These are phyloP conservation scores for Karstenula rhodostoma DNA, from an alignment of 2,329 filamentous ascomycete species.

Conservation along the genomic window DNA sequence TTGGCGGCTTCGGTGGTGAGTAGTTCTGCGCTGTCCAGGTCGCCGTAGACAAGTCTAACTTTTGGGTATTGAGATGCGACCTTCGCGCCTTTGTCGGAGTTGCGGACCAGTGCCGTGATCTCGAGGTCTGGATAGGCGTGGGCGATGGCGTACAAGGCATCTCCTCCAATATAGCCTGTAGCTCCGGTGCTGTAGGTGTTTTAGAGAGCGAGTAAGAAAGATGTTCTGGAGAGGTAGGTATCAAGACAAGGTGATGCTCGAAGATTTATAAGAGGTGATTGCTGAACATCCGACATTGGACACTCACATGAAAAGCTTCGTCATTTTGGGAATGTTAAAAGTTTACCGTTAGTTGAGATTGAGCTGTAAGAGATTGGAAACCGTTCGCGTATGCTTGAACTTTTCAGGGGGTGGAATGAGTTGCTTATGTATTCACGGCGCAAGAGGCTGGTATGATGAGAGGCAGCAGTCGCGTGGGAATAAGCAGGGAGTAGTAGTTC, in stretches of 20 bases:
- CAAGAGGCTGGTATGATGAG: not conserved
- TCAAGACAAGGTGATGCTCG: not conserved
- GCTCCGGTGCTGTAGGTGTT: conserved; percentile 34
- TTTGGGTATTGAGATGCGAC: conserved; percentile 57
- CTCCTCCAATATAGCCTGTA: conserved; percentile 46
- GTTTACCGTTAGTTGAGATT: not conserved
- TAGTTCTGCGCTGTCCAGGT: conserved; percentile 40
- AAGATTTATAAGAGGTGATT: too few relatives aligned
- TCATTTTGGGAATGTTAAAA: conserved; percentile 14
- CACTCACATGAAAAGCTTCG: conserved; percentile 27
- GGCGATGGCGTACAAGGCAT: conserved; percentile 46
- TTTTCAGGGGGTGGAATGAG: not conserved
- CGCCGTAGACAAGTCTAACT: conserved; percentile 61
- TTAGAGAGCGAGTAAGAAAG: not conserved
- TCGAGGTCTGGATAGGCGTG: conserved; percentile 59
- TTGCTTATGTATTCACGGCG: not conserved
- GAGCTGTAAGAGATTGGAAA: too few relatives aligned
- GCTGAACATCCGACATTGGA: not conserved
- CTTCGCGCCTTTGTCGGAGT: conserved; percentile 57
- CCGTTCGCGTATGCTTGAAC: not conserved
- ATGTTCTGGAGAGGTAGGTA: not conserved
- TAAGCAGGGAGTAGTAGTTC: not conserved
- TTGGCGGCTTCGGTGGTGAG: conserved; percentile 38
- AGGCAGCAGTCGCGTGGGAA: not conserved
- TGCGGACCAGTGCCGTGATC: conserved; percentile 59